Conservation (phyloP, 176 grass and related monocot species). For the Triticum monococcum region DNA sequence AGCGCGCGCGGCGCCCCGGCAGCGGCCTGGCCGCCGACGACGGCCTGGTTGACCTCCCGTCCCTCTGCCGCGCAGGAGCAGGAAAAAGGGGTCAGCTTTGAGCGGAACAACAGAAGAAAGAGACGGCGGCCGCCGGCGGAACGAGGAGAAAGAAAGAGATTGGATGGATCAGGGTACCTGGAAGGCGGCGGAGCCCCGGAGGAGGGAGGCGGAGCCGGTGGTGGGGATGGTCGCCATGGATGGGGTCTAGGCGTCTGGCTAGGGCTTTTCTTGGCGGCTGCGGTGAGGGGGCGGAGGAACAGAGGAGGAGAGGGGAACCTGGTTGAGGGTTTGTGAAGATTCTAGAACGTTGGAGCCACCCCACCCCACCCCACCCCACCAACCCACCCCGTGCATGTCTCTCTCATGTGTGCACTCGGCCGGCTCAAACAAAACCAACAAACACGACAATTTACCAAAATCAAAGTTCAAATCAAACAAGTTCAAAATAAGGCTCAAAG, state of each 20-base stretch:
- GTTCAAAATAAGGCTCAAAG: no score
- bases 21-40: constrained; percentile 4
- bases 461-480: no score
- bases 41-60: neutral
- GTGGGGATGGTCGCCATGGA: constrained; percentile 61
- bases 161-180: constrained; percentile 14
- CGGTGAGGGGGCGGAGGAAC: neutral
- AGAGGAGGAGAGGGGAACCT: neutral
- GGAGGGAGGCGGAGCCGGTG: constrained; percentile 45
- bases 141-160: neutral
- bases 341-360: neutral
- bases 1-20: constrained; percentile 3
- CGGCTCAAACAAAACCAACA: no score
- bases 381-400: no score
- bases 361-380: no score
- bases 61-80: neutral
- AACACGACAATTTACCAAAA: no score
- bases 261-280: constrained; percentile 35
- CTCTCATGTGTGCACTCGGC: no score
- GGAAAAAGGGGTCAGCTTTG: neutral
- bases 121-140: neutral
- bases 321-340: neutral
- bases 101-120: neutral
- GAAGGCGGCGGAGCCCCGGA: constrained; percentile 46
- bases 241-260: neutral